Percentiles rank a stretch among this genome's conserved stretches.
These are phyloP conservation scores for Aspergillus ustus DNA, from an alignment of 2,329 filamentous ascomycete species.

Conservation along the genomic window DNA sequence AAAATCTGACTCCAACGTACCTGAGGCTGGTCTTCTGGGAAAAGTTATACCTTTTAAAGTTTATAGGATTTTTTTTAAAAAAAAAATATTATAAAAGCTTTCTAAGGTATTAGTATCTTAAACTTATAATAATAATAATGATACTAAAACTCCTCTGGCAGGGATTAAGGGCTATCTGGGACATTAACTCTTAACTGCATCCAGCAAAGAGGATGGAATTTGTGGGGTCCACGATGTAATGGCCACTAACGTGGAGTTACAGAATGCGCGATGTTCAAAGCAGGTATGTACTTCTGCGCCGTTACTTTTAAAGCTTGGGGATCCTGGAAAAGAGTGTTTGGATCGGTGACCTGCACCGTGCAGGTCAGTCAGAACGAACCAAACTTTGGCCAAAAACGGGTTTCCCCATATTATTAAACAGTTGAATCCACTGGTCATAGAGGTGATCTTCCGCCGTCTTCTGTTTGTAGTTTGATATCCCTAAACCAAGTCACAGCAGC, in stretches of 20 bases:
- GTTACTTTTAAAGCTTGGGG: not conserved
- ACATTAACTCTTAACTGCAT: not conserved
- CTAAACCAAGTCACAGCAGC: no score
- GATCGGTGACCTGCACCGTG: not conserved
- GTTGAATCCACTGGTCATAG: not conserved
- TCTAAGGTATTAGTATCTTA: no score
- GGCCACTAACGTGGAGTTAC: slow-evolving; percentile 4
- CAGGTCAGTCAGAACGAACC: not conserved
- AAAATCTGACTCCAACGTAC: not conserved
- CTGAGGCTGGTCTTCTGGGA: not conserved
- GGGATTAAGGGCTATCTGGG: not conserved
- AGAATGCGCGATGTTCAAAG: not conserved
- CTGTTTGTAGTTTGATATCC: not conserved
- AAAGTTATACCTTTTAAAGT: no score
- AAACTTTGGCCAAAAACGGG: not conserved
- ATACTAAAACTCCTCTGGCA: not conserved
- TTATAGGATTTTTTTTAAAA: no score
- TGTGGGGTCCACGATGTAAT: slow-evolving; percentile 5
- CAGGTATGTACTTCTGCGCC: not conserved
- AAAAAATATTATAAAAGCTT: no score
- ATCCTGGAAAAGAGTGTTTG: not conserved
- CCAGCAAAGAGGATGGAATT: not conserved
- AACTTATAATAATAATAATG: no score
- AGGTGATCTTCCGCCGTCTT: not conserved
- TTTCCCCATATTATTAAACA: not conserved